Percentiles rank a stretch among this genome's conserved stretches.
Conservation (phyloP, 2,329 filamentous ascomycete genomes). For the Pyricularia sp. region DNA sequence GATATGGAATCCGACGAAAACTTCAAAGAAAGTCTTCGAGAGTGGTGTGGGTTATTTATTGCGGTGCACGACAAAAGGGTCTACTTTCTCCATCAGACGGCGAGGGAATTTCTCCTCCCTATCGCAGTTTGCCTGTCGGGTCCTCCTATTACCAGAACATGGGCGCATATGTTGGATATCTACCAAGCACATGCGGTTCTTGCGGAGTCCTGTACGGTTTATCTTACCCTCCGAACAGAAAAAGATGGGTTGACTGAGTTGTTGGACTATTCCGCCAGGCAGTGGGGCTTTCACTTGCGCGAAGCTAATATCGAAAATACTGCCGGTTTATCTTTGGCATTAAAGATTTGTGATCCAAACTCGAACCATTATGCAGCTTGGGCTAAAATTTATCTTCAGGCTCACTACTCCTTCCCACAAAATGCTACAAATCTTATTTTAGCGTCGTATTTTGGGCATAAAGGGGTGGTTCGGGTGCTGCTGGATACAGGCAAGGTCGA, state of each 20-base stretch:
- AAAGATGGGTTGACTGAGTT: slow-evolving; percentile 5
- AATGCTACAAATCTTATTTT: slow-evolving; percentile 7
- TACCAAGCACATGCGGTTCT: slow-evolving; percentile 13
- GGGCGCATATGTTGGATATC: slow-evolving; percentile 13
- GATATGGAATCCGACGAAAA: slow-evolving; percentile 13
- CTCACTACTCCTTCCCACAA: not conserved
- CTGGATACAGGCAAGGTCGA: not conserved
- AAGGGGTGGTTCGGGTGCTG: slow-evolving; percentile 5
- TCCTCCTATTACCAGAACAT: slow-evolving; percentile 3
- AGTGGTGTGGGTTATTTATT: slow-evolving; percentile 20
- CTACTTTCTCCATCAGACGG: slow-evolving; percentile 23
- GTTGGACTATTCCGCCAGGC: slow-evolving; percentile 14
- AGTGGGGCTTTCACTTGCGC: slow-evolving; percentile 15
- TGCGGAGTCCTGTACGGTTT: slow-evolving; percentile 14
- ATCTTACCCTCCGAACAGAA: slow-evolving; percentile 9
- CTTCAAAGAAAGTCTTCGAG: slow-evolving; percentile 14
- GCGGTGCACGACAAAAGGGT: slow-evolving; percentile 17
- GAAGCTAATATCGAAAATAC: slow-evolving; percentile 8
- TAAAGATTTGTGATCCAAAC: slow-evolving; percentile 10
- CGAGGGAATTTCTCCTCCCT: slow-evolving; percentile 20
- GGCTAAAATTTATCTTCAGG: slow-evolving; percentile 3
- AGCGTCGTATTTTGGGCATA: slow-evolving; percentile 12
- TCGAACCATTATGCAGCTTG: slow-evolving; percentile 8
- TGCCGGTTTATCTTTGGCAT: slow-evolving; percentile 5
- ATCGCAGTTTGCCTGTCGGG: slow-evolving; percentile 5